Conservation (phyloP, 495 filamentous ascomycete species). For the Tuber indicum region DNA sequence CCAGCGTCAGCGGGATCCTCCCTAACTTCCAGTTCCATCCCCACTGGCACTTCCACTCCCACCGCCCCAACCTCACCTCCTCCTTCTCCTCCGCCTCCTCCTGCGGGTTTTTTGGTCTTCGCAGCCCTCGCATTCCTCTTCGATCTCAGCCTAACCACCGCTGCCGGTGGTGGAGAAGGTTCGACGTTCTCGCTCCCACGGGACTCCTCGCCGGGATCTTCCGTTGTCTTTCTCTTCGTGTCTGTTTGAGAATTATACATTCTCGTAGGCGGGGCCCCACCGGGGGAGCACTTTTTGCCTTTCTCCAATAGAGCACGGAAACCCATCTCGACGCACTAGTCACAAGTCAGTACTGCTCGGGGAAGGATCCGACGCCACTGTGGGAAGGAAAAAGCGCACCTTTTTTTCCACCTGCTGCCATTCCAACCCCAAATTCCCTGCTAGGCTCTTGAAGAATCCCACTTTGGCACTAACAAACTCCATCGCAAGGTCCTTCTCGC, state of each 20-base stretch:
- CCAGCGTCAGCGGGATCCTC: neutral
- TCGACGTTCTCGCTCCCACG: neutral
- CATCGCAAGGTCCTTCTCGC: slow-evolving; percentile 49
- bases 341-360: neutral
- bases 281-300: slow-evolving; percentile 12
- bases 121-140: neutral
- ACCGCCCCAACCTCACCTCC: neutral
- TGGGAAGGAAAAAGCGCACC: slow-evolving; percentile 27
- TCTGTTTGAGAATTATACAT: neutral
- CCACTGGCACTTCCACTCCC: neutral
- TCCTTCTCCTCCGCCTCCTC: neutral
- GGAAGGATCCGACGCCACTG: neutral
- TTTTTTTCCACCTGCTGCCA: slow-evolving; percentile 54
- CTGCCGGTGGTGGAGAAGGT: neutral
- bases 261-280: neutral
- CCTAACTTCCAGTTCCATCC: neutral
- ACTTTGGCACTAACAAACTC: slow-evolving; percentile 50
- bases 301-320: slow-evolving; percentile 30
- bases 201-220: neutral
- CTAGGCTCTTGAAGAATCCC: slow-evolving; percentile 52
- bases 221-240: neutral
- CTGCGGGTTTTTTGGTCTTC: neutral
- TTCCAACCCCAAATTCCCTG: slow-evolving; percentile 47
- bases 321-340: slow-evolving; percentile 29
- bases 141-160: neutral